phyloP scores from a whole-genome alignment of 371 early-diverging fungal species.

The Rhizopus delemar region DNA sequence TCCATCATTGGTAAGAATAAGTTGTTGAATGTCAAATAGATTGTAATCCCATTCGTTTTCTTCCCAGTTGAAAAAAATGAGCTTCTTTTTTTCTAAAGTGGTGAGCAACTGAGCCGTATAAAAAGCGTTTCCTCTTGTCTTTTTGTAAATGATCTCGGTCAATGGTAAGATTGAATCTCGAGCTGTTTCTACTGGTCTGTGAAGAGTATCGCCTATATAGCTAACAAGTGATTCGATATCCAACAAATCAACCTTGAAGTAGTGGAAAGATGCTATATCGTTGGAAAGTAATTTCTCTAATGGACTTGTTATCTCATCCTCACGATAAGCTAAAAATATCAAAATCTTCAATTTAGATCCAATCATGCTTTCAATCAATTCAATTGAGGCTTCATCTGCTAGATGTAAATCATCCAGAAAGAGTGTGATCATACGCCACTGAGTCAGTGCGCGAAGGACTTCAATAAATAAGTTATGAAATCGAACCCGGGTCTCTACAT shows the following conservation, averaged over 20 bases:
- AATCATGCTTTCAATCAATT: conserved; percentile 40
- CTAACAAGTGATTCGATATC: conserved; percentile 41
- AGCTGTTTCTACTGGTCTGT: conserved; percentile 25
- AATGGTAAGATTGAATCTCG: conserved; percentile 35
- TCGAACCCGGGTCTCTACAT: conserved; percentile 41
- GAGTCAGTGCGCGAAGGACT: conserved; percentile 42
- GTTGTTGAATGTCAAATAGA: conserved; percentile 33
- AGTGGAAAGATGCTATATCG: conserved; percentile 31
- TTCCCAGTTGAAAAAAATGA: conserved; percentile 52
- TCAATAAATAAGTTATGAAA: conserved; percentile 48
- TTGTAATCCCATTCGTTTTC: conserved; percentile 51
- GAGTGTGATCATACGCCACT: conserved; percentile 50
- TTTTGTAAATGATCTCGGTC: conserved; percentile 37
- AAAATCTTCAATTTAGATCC: conserved; percentile 33
- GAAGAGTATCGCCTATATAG: conserved; percentile 40
- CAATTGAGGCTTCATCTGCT: conserved; percentile 51
- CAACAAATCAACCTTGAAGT: conserved; percentile 31
- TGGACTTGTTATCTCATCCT: conserved; percentile 29
- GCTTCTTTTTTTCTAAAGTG: conserved; percentile 43
- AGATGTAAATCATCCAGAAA: conserved; percentile 51
- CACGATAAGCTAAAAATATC: conserved; percentile 40
- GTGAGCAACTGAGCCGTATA: conserved; percentile 41
- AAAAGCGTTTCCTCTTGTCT: conserved; percentile 47
- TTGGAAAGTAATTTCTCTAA: conserved; percentile 26
- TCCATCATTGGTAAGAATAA: conserved; percentile 20